Percentiles rank a stretch among this genome's conserved stretches.
phyloP scores from a whole-genome alignment of 768 basidiomycete species.

The Favolaschia claudopus region DNA sequence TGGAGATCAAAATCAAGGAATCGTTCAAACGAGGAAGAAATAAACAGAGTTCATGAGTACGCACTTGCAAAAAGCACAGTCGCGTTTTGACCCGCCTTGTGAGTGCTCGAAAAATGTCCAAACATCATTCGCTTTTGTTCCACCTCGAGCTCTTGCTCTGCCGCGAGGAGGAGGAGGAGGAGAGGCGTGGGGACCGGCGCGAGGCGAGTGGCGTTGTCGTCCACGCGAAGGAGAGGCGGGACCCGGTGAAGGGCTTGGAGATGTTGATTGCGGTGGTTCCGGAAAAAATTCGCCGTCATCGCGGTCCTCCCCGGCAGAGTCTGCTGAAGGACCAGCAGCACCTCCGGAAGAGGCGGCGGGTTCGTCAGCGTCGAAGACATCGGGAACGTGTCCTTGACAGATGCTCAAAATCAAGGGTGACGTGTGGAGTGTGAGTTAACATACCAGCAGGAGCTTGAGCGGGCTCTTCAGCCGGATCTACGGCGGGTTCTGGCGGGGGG shows the following conservation, averaged over 20 bases:
- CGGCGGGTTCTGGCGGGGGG: not conserved
- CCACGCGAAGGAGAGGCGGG: not conserved
- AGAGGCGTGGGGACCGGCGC: constrained; percentile 3
- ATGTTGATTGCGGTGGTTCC: not conserved
- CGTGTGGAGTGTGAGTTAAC: not conserved
- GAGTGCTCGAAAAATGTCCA: constrained; percentile 16
- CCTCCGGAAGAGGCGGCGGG: not conserved
- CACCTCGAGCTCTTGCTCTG: not conserved
- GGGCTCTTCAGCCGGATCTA: not conserved
- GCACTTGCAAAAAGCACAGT: constrained; percentile 15
- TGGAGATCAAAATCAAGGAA: not conserved
- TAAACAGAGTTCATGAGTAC: too few species aligned
- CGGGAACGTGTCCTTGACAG: not conserved
- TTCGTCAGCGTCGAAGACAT: constrained; percentile 1
- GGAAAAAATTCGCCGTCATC: constrained; percentile 2
- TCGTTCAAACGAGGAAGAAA: not conserved
- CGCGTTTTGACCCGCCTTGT: not conserved
- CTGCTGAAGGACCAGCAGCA: not conserved
- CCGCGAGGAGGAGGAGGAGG: not conserved
- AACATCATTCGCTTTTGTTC: not conserved
- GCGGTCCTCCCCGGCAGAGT: not conserved
- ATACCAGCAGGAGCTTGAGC: not conserved
- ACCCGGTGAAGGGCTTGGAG: not conserved
- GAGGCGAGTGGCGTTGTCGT: constrained; percentile 3
- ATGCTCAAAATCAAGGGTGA: not conserved